These are phyloP conservation scores for Candida corydali DNA, from an alignment of 805 yeast genomes.

Conservation along the genomic window DNA sequence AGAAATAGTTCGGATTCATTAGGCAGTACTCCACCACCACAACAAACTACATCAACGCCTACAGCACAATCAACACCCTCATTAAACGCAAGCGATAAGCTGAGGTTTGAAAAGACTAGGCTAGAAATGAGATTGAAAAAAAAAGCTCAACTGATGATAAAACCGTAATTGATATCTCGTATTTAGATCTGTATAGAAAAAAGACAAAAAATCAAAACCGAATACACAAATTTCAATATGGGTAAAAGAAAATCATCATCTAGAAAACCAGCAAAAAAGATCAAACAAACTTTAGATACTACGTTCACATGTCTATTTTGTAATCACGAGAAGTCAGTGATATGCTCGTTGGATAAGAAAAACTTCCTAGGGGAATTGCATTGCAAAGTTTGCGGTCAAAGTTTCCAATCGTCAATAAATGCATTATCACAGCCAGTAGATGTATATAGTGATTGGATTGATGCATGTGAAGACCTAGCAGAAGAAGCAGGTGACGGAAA, in stretches of 20 bases:
- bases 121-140: constrained; percentile 46
- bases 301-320: constrained; percentile 90
- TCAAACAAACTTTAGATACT: constrained; percentile 75
- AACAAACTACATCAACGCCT: constrained; percentile 2
- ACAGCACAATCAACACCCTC: constrained; percentile 4
- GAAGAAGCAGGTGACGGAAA: constrained; percentile 39
- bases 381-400: constrained; percentile 93
- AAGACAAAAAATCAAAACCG: not conserved
- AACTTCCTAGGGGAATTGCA: constrained; percentile 75
- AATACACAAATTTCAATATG: constrained; percentile 27
- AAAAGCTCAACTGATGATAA: constrained; percentile 35
- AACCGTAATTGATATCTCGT: not conserved
- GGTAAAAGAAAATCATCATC: constrained; percentile 83
- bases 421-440: constrained; percentile 87
- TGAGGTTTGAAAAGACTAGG: constrained; percentile 43
- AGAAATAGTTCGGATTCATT: constrained; percentile 18
- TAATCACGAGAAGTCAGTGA: constrained; percentile 90
- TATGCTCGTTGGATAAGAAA: constrained; percentile 84
- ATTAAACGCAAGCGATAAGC: constrained; percentile 21
- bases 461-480: constrained; percentile 88
- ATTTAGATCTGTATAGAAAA: not conserved
- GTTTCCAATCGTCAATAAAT: constrained; percentile 84
- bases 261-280: constrained; percentile 66
- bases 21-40: constrained; percentile 10
- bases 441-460: constrained; percentile 96